phyloP scores from a whole-genome alignment of 2,329 filamentous ascomycete species.

The Aaosphaeria pasadenensis region DNA sequence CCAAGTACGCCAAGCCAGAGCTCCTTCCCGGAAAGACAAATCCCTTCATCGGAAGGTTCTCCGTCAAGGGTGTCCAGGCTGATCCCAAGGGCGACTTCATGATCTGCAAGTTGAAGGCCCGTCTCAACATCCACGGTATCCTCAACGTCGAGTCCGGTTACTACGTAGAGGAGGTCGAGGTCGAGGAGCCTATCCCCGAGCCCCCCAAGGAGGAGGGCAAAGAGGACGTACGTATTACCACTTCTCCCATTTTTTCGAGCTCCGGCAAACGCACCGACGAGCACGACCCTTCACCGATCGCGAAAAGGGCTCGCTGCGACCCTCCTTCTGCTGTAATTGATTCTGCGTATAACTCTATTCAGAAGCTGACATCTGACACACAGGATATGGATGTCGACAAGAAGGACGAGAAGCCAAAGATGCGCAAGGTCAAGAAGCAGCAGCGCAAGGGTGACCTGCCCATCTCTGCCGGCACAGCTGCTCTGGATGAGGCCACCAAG shows the following conservation, averaged over 20 bases:
- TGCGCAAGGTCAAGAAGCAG: slow-evolving; percentile 98
- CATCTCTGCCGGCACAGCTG: slow-evolving; percentile 77
- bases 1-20: slow-evolving; percentile 85
- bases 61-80: slow-evolving; percentile 94
- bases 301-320: slow-evolving; percentile 28
- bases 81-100: slow-evolving; percentile 96
- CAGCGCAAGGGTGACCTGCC: slow-evolving; percentile 95
- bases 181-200: slow-evolving; percentile 85
- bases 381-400: slow-evolving; percentile 41
- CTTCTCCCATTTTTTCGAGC: slow-evolving; percentile 9
- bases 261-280: slow-evolving; percentile 16
- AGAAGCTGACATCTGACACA: slow-evolving; percentile 23
- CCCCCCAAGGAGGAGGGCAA: slow-evolving; percentile 56
- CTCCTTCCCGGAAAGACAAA: slow-evolving; percentile 83
- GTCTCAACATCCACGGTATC: slow-evolving; percentile 93
- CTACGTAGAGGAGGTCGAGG: slow-evolving; percentile 95
- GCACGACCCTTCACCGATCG: slow-evolving; percentile 16
- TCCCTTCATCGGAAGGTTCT: slow-evolving; percentile 96
- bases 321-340: slow-evolving; percentile 1
- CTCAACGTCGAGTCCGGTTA: slow-evolving; percentile 96
- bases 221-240: slow-evolving; percentile 66
- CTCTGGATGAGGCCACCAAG: slow-evolving; percentile 69
- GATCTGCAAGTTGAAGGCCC: slow-evolving; percentile 99
- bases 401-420: slow-evolving; percentile 63
- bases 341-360: slow-evolving; percentile 10